Conservation (phyloP, 495 filamentous ascomycete species). For the Xylaria venustula region DNA sequence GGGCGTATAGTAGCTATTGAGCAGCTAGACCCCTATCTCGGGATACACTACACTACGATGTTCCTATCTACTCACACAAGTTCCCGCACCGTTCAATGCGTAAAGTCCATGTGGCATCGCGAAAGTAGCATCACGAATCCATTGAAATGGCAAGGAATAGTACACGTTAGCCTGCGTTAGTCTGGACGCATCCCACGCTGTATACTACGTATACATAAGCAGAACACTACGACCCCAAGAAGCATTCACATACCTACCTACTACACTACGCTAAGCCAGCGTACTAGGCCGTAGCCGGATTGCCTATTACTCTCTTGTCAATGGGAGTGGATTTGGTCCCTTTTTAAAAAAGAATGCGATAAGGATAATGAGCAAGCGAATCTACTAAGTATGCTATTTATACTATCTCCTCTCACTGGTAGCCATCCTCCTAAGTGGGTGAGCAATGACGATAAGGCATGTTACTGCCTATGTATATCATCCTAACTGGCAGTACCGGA, state of each 20-base stretch:
- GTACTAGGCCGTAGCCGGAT: not conserved
- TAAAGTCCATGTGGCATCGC: constrained; percentile 1
- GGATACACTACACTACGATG: too few species aligned
- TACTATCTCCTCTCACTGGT: too few species aligned
- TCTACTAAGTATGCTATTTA: too few species aligned
- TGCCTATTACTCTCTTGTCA: not conserved
- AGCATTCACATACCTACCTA: not conserved
- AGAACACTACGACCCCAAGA: not conserved
- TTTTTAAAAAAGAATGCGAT: too few species aligned
- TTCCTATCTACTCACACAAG: too few species aligned
- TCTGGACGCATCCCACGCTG: constrained; percentile 6
- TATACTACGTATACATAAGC: not conserved
- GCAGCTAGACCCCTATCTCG: too few species aligned
- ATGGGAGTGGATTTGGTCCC: too few species aligned
- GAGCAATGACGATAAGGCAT: too few species aligned
- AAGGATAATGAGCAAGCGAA: too few species aligned
- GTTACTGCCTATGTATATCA: too few species aligned
- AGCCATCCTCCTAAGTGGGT: too few species aligned
- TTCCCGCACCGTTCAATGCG: constrained; percentile 1
- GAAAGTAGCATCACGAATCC: constrained; percentile 1
- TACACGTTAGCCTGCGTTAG: constrained; percentile 9
- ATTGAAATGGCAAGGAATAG: not conserved
- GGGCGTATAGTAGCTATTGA: not conserved
- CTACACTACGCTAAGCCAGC: not conserved
- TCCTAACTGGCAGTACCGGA: too few species aligned